Base-by-base conservation (phyloP, 805 yeast species). In the Candida chilensis region DNA sequence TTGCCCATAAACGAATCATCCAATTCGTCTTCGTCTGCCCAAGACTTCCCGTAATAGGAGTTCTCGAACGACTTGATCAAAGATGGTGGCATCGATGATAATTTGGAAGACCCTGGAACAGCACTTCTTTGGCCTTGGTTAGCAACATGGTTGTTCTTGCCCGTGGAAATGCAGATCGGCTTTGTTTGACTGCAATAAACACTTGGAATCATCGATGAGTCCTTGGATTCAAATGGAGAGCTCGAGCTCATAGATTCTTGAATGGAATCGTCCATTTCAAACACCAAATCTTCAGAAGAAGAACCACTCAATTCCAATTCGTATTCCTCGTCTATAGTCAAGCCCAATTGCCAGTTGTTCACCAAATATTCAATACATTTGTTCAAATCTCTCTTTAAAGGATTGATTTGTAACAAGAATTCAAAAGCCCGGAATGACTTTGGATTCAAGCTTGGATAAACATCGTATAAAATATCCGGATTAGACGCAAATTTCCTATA, bases 361-460 rank as follows among this genome's bases (percentile, higher is more conserved):
- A 10, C n/a, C 22, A 20, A 20, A 10, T 10, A 20, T 10, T 20
- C 22, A n/a, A 20, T n/a, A n/a, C 22, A 68, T 29, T 39, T 45
- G 28, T 45, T 48, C 27, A 67, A 40, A 38, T 56, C 49, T 37
- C 77, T 50, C 26, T 62, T 64, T 17, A 51, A 38, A 16, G 57
- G 54, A 5, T 61, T 62, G 20, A 52, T 42, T 27, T 47, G 42
- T 38, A 71, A 52, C 28, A 68, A 46, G 34, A 58, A 52, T 38
- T 54, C 53, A 37, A 71, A 63, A 10, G 64, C 54, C 17, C 44
- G 39, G 41, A 59, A 70, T 17, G 71, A 60, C 34, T 51, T 52
- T 18, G 50, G 33, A 44, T 62, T 63, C 59, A 68, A 57, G 36
- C 50, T 54, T 11, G 73, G 64, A 40, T 67, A 71, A 31, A 68